Percentiles rank a stretch among this genome's conserved stretches.
Conservation (phyloP, 2,329 filamentous ascomycete genomes). For the Septoria linicola region DNA sequence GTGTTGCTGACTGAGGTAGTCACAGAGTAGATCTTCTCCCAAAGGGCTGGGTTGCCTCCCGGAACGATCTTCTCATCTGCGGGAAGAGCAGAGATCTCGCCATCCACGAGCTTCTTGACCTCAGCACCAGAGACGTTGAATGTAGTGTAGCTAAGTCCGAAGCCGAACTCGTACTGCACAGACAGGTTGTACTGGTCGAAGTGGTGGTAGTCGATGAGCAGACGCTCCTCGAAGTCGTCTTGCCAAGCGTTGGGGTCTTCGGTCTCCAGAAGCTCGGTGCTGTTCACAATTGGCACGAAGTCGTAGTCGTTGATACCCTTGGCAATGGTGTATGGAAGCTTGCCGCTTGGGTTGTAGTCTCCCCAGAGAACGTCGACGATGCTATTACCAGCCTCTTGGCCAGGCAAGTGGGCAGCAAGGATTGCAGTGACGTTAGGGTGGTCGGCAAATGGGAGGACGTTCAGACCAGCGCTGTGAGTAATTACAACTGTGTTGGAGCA, state of each 20-base stretch:
- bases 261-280: constrained; percentile 36
- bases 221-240: constrained; percentile 53
- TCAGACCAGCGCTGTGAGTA: constrained; percentile 37
- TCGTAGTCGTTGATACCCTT: constrained; percentile 33
- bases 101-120: constrained; percentile 11
- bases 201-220: constrained; percentile 56
- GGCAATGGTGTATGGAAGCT: constrained; percentile 35
- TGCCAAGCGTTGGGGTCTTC: constrained; percentile 46
- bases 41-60: constrained; percentile 50
- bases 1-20: constrained; percentile 62
- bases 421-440: constrained; percentile 40
- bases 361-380: constrained; percentile 47
- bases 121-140: constrained; percentile 27
- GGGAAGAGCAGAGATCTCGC: constrained; percentile 22
- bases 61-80: constrained; percentile 26
- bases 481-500: constrained; percentile 36
- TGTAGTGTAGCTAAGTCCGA: constrained; percentile 34
- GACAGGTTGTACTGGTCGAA: constrained; percentile 46
- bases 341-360: constrained; percentile 32
- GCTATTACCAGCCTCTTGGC: constrained; percentile 39
- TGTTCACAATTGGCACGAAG: constrained; percentile 41
- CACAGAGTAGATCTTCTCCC: constrained; percentile 59
- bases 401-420: constrained; percentile 44
- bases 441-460: constrained; percentile 44
- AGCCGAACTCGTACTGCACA: constrained; percentile 37